phyloP scores from a whole-genome alignment of 768 basidiomycete species.

The Collybiopsis luxurians region DNA sequence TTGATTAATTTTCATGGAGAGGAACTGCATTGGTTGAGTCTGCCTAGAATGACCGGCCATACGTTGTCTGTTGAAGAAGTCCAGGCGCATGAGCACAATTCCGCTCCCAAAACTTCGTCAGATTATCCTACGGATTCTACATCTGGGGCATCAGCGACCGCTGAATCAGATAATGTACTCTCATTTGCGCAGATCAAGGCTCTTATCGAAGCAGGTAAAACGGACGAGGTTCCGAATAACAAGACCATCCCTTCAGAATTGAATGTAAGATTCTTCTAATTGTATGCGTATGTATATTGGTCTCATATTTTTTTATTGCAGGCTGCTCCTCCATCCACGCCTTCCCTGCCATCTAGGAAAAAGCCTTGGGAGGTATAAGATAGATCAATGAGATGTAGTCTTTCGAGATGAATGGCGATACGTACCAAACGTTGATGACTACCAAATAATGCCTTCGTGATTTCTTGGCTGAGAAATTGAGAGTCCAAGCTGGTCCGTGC shows the following conservation, averaged over 20 bases:
- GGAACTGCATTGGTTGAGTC: background rate
- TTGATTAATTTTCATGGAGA: background rate
- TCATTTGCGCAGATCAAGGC: constrained; percentile 67
- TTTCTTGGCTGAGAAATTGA: no score
- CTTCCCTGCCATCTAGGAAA: constrained; percentile 44
- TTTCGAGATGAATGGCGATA: no score
- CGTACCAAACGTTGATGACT: no score
- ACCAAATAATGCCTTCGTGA: no score
- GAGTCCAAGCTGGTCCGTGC: no score
- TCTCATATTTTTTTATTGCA: constrained; percentile 21
- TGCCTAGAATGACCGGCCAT: constrained; percentile 35
- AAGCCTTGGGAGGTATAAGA: constrained; percentile 87
- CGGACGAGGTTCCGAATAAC: constrained; percentile 78
- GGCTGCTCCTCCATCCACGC: constrained; percentile 57
- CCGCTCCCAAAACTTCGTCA: background rate
- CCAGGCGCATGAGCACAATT: constrained; percentile 29
- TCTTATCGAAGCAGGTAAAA: constrained; percentile 68
- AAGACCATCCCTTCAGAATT: constrained; percentile 64
- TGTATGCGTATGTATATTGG: constrained; percentile 5
- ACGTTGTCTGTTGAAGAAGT: constrained; percentile 41
- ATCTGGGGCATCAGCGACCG: background rate
- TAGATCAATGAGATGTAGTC: no score
- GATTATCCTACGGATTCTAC: no score
- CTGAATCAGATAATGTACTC: constrained; percentile 27
- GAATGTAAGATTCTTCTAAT: constrained; percentile 46